phyloP scores from a whole-genome alignment of 2,329 filamentous ascomycete species.

The Aspergillus sojae region DNA sequence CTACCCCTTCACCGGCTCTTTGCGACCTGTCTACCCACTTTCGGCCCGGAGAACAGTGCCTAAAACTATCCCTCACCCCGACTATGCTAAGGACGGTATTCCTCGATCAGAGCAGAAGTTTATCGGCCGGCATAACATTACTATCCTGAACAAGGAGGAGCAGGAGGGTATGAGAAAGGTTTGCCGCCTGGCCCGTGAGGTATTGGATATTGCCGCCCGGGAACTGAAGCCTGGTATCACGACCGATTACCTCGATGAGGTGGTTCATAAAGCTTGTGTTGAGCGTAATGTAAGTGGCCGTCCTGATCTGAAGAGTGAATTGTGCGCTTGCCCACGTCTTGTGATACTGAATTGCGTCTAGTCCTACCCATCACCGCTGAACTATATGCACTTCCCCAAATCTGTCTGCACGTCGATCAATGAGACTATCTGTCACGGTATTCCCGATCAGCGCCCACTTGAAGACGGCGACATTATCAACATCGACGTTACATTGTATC shows the following conservation, averaged over 20 bases:
- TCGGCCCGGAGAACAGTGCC: slow-evolving; percentile 74
- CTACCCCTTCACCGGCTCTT: slow-evolving; percentile 76
- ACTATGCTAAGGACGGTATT: slow-evolving; percentile 85
- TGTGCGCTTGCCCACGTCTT: not conserved
- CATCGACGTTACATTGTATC: slow-evolving; percentile 92
- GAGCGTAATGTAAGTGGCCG: slow-evolving; percentile 75
- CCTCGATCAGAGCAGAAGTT: slow-evolving; percentile 66
- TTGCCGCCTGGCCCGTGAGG: slow-evolving; percentile 82
- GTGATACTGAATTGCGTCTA: slow-evolving; percentile 42
- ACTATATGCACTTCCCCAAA: slow-evolving; percentile 96
- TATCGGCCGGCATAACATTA: slow-evolving; percentile 76
- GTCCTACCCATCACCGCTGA: slow-evolving; percentile 93
- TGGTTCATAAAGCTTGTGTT: slow-evolving; percentile 92
- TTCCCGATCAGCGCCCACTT: slow-evolving; percentile 85
- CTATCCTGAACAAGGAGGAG: slow-evolving; percentile 75
- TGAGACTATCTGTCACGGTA: slow-evolving; percentile 98
- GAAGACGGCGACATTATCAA: slow-evolving; percentile 95
- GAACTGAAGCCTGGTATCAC: slow-evolving; percentile 88
- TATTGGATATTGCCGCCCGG: slow-evolving; percentile 85
- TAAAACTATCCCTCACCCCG: slow-evolving; percentile 77
- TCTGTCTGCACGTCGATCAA: slow-evolving; percentile 96
- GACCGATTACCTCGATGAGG: slow-evolving; percentile 90
- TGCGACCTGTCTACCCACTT: slow-evolving; percentile 86
- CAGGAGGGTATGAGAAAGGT: slow-evolving; percentile 92
- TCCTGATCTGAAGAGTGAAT: not conserved